These are phyloP conservation scores for Trichosanthes truncata DNA, from an alignment of 306 rosid genomes.

Conservation along the genomic window DNA sequence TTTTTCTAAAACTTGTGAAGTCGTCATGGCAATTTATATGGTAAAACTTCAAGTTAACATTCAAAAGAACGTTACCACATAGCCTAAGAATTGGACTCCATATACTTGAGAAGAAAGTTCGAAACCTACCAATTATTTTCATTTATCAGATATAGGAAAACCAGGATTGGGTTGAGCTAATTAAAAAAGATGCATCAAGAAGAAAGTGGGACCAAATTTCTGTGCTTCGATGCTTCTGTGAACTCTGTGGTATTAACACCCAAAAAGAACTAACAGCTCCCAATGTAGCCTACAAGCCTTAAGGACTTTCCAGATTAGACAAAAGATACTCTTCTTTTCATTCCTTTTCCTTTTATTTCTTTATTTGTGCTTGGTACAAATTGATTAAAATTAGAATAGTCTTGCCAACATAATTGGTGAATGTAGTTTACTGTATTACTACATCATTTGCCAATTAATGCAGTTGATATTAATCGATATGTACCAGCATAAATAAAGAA, in stretches of 20 bases:
- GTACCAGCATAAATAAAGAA: background rate
- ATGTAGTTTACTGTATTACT: background rate
- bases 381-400: background rate
- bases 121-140: constrained; percentile 62
- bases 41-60: background rate
- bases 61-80: constrained; percentile 19
- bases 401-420: no score
- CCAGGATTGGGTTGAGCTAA: constrained; percentile 65
- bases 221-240: constrained; percentile 20
- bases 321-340: background rate
- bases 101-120: constrained; percentile 70
- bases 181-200: constrained; percentile 54
- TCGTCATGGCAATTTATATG: background rate
- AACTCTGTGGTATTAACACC: constrained; percentile 32
- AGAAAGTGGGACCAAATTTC: constrained; percentile 48
- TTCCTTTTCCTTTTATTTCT: background rate
- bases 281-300: no score
- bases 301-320: background rate
- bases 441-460: background rate
- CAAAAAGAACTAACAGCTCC: constrained; percentile 4
- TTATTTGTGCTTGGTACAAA: background rate
- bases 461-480: no score
- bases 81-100: constrained; percentile 37
- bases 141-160: constrained; percentile 45
- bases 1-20: background rate